Conservation (phyloP, 2,329 filamentous ascomycete species). For the Colletotrichum sp. region DNA sequence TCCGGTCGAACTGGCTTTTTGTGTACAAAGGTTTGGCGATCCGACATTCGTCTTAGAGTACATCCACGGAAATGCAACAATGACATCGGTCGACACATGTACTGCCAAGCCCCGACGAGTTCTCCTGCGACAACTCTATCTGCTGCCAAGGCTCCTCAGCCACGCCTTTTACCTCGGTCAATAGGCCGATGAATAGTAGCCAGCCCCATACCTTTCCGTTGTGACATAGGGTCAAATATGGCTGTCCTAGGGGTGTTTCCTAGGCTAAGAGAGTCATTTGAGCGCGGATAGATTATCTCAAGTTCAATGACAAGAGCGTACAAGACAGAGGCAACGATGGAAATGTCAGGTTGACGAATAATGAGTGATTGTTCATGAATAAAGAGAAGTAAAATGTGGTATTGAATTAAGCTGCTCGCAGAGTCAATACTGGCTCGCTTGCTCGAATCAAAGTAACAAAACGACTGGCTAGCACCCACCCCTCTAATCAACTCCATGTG, state of each 20-base stretch:
- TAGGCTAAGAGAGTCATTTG: neutral
- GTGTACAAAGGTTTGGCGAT: neutral
- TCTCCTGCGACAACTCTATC: neutral
- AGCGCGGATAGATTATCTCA: neutral
- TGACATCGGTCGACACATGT: neutral
- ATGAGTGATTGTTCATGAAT: neutral
- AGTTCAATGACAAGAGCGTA: neutral
- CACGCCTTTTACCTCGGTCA: neutral
- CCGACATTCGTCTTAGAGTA: neutral
- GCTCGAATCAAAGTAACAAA: neutral
- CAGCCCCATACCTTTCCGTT: neutral
- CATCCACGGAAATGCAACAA: neutral
- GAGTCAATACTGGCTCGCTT: slow-evolving; percentile 3
- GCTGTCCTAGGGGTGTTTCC: neutral
- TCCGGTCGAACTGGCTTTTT: neutral
- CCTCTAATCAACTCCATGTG: neutral
- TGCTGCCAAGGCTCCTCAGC: neutral
- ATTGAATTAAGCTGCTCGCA: neutral
- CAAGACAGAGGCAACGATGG: neutral
- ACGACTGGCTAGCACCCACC: neutral
- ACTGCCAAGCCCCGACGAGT: neutral
- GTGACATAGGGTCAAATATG: neutral
- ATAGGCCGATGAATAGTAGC: neutral
- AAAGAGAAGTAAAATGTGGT: neutral
- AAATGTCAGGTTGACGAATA: neutral